phyloP scores from a whole-genome alignment of 371 early-diverging fungal species.

The Encephalitozoon hellem region DNA sequence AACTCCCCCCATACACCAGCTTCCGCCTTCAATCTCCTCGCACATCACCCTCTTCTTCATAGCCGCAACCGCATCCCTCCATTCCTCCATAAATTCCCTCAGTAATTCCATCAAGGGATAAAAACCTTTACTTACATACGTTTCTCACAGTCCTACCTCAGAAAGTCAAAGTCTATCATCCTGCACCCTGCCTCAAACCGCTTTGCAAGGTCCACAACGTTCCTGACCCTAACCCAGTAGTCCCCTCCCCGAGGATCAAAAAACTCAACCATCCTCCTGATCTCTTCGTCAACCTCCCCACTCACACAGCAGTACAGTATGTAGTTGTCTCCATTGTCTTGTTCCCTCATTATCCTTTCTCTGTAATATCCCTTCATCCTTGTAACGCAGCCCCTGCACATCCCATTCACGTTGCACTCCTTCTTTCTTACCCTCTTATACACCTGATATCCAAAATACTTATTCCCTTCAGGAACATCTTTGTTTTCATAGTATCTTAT shows the following conservation, averaged over 20 bases:
- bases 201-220: not conserved
- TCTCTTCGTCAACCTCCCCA: not conserved
- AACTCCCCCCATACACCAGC: not conserved
- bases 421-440: slow-evolving; percentile 12
- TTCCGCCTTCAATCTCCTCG: not conserved
- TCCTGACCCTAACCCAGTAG: slow-evolving; percentile 27
- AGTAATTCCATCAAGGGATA: slow-evolving; percentile 11
- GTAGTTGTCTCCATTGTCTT: slow-evolving; percentile 2
- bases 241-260: slow-evolving; percentile 14
- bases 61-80: not conserved
- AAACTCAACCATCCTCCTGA: not conserved
- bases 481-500: slow-evolving; percentile 33
- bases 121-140: not conserved
- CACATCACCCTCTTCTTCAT: not conserved
- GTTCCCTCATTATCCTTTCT: not conserved
- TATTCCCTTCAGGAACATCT: not conserved
- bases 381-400: not conserved
- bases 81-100: not conserved
- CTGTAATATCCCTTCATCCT: not conserved
- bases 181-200: not conserved
- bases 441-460: slow-evolving; percentile 12
- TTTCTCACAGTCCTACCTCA: not conserved
- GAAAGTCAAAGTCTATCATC: slow-evolving; percentile 15
- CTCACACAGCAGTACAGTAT: not conserved
- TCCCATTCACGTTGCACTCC: not conserved